phyloP scores from a whole-genome alignment of 2,329 filamentous ascomycete genomes.

The Fusarium dimerum region DNA sequence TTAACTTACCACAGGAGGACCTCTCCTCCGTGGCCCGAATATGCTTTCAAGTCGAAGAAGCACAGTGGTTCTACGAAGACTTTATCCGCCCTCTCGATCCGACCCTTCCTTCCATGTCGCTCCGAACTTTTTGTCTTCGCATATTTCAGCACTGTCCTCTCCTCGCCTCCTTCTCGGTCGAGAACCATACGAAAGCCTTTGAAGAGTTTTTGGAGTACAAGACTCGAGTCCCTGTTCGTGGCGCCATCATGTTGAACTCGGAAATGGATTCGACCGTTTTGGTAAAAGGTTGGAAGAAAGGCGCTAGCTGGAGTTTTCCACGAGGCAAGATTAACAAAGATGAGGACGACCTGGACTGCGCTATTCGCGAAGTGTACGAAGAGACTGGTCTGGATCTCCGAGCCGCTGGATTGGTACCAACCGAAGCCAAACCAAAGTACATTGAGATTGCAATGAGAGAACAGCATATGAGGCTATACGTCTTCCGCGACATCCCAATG shows the following conservation, averaged over 20 bases:
- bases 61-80: slow-evolving; percentile 99
- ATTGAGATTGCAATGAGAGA: slow-evolving; percentile 90
- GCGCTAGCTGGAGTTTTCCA: slow-evolving; percentile 94
- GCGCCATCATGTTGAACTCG: slow-evolving; percentile 89
- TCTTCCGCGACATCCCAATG: slow-evolving; percentile 86
- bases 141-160: slow-evolving; percentile 96
- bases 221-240: slow-evolving; percentile 87
- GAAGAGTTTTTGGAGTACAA: slow-evolving; percentile 94
- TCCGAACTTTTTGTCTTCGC: slow-evolving; percentile 82
- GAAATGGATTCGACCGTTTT: slow-evolving; percentile 93
- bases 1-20: slow-evolving; percentile 92
- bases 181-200: slow-evolving; percentile 80
- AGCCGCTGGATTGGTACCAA: slow-evolving; percentile 72
- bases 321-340: slow-evolving; percentile 98
- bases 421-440: slow-evolving; percentile 72
- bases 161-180: slow-evolving; percentile 75
- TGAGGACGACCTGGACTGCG: slow-evolving; percentile 90
- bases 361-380: slow-evolving; percentile 91
- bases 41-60: slow-evolving; percentile 98
- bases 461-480: slow-evolving; percentile 89
- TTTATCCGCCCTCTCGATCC: slow-evolving; percentile 92
- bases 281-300: slow-evolving; percentile 98
- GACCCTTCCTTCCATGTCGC: slow-evolving; percentile 77
- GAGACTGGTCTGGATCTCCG: slow-evolving; percentile 89
- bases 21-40: slow-evolving; percentile 87